These are phyloP conservation scores for Hortaea werneckii DNA, from an alignment of 2,329 filamentous ascomycete species.

Conservation along the genomic window DNA sequence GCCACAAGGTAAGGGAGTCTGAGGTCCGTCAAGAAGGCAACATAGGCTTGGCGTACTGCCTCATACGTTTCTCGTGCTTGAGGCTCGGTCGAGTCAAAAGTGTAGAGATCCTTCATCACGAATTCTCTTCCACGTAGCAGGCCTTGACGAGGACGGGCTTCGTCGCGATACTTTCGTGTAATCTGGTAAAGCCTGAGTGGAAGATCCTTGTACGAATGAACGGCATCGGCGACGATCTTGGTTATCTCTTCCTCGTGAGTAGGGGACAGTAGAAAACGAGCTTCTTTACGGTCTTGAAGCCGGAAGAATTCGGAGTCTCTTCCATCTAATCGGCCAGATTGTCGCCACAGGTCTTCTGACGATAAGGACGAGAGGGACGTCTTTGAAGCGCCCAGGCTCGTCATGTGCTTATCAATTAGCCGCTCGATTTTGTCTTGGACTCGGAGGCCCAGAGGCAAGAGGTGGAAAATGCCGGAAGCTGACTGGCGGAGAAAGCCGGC, in stretches of 20 bases:
- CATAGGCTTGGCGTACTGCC: constrained; percentile 63
- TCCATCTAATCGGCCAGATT: constrained; percentile 64
- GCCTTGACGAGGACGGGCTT: constrained; percentile 77
- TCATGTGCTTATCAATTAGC: constrained; percentile 85
- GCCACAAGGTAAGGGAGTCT: constrained; percentile 77
- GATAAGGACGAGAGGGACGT: constrained; percentile 77
- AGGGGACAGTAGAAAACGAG: constrained; percentile 68
- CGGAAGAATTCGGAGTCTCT: constrained; percentile 56
- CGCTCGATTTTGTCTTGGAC: constrained; percentile 82
- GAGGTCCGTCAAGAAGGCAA: constrained; percentile 67
- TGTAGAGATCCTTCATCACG: constrained; percentile 96
- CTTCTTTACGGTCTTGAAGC: constrained; percentile 67
- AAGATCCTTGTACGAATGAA: constrained; percentile 76
- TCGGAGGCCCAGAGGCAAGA: constrained; percentile 74
- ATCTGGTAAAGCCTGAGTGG: constrained; percentile 87
- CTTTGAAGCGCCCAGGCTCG: constrained; percentile 62
- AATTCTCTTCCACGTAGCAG: constrained; percentile 84
- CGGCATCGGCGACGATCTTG: constrained; percentile 57
- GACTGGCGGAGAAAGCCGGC: constrained; percentile 49
- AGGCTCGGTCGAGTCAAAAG: constrained; percentile 63
- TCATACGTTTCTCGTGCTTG: constrained; percentile 73
- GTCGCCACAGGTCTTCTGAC: constrained; percentile 71
- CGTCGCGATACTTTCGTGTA: constrained; percentile 87
- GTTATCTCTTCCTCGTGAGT: constrained; percentile 98
- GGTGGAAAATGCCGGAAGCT: constrained; percentile 83